Percentiles rank a stretch among this genome's conserved stretches.
Evolutionary conservation across 2,329 filamentous ascomycete species (phyloP).

Genomic region (Fonsecaea multimorphosa): DNA sequence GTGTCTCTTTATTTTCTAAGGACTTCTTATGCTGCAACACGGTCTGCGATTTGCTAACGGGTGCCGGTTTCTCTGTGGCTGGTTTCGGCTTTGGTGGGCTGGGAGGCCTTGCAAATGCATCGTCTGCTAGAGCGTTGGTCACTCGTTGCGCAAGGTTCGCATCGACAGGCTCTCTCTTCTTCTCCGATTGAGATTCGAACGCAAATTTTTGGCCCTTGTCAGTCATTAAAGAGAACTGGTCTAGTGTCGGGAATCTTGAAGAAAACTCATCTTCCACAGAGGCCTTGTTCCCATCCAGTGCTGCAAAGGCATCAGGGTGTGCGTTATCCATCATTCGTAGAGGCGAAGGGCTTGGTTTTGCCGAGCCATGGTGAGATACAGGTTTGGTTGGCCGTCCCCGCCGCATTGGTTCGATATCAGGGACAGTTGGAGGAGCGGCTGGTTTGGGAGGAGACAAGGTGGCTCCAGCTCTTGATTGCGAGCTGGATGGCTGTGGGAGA

Average conservation of each 20-base stretch:
- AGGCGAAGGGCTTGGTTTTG: slow-evolving; percentile 71
- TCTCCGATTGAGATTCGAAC: slow-evolving; percentile 68
- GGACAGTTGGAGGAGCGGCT: slow-evolving; percentile 71
- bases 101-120: slow-evolving; percentile 71
- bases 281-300: slow-evolving; percentile 73
- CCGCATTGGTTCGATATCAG: slow-evolving; percentile 92
- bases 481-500: slow-evolving; percentile 62
- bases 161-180: slow-evolving; percentile 54
- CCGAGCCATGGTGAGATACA: slow-evolving; percentile 53
- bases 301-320: slow-evolving; percentile 80
- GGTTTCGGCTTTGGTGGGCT: slow-evolving; percentile 43
- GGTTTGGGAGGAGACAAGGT: slow-evolving; percentile 73
- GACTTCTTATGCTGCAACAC: slow-evolving; percentile 35
- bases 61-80: slow-evolving; percentile 41
- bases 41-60: slow-evolving; percentile 38
- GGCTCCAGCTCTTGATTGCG: slow-evolving; percentile 73
- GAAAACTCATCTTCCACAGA: slow-evolving; percentile 76
- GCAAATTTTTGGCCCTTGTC: slow-evolving; percentile 84
- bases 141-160: slow-evolving; percentile 69
- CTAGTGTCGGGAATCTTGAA: slow-evolving; percentile 82
- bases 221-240: slow-evolving; percentile 89
- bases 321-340: slow-evolving; percentile 67
- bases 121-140: slow-evolving; percentile 78
- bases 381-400: slow-evolving; percentile 73
- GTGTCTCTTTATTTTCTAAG: slow-evolving; percentile 30